A percentile compares a stretch with the other conserved stretches of the same genome.
phyloP scores from a whole-genome alignment of 176 grass and related monocot species.

The Saccharum spontaneum region DNA sequence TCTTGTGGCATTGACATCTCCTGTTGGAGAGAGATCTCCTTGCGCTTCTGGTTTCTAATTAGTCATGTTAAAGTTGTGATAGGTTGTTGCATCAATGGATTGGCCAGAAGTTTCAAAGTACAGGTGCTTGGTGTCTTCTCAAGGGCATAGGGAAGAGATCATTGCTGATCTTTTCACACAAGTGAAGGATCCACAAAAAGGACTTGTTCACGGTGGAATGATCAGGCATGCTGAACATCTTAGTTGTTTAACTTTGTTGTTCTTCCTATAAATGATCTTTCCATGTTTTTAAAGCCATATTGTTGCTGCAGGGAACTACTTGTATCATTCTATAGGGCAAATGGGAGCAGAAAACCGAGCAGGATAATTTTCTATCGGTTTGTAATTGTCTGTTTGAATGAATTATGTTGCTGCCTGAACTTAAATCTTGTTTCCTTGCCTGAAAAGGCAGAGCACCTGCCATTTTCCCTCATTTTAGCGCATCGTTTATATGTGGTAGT shows the following conservation, averaged over 20 bases:
- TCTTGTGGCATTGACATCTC: neutral
- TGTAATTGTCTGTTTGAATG: neutral
- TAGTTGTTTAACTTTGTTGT: neutral
- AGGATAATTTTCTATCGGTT: conserved; percentile 91
- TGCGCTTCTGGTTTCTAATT: neutral
- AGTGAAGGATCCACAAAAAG: conserved; percentile 49
- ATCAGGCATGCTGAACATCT: conserved; percentile 52
- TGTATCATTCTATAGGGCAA: conserved; percentile 53
- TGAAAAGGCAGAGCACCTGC: neutral
- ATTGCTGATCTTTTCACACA: conserved; percentile 68
- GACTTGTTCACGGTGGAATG: conserved; percentile 55
- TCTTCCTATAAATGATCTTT: neutral
- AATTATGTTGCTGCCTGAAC: neutral
- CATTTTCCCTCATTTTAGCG: neutral
- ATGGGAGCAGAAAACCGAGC: conserved; percentile 30
- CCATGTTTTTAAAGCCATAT: neutral
- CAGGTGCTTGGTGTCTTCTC: conserved; percentile 75
- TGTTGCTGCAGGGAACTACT: conserved; percentile 62
- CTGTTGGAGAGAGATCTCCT: neutral
- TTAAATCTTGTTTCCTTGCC: conserved; percentile 2
- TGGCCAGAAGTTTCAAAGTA: conserved; percentile 87
- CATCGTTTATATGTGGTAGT: neutral
- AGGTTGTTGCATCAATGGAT: conserved; percentile 93
- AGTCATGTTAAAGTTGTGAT: neutral
- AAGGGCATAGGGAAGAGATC: conserved; percentile 65